Evolutionary conservation across 2,329 filamentous ascomycete genomes (phyloP).

Genomic region (Trichophyton simii): DNA sequence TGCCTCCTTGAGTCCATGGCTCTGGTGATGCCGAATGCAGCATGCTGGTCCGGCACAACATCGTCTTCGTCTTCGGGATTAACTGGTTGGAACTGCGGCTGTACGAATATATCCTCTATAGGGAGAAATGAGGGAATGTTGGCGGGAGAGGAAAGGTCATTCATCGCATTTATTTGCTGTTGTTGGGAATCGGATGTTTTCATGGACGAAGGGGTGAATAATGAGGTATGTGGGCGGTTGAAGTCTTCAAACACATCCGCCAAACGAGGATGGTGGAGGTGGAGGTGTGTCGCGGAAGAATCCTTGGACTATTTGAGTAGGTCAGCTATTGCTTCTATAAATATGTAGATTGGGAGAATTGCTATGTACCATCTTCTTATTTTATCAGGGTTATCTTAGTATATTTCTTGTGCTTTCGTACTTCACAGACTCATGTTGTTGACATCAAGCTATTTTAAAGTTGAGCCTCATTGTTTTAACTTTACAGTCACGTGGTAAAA

Average conservation of each 20-base stretch:
- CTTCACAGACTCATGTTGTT: not conserved
- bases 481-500: too few relatives aligned
- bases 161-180: conserved; percentile 1
- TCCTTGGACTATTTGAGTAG: conserved; percentile 33
- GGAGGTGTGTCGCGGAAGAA: conserved; percentile 37
- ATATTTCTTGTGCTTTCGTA: not conserved
- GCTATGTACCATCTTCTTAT: not conserved
- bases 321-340: not conserved
- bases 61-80: conserved; percentile 58
- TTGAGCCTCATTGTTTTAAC: too few relatives aligned
- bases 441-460: not conserved
- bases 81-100: conserved; percentile 47
- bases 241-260: conserved; percentile 41
- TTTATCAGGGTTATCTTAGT: not conserved
- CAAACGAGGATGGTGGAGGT: conserved; percentile 37
- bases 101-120: conserved; percentile 50
- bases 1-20: conserved; percentile 45
- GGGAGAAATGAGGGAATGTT: conserved; percentile 33
- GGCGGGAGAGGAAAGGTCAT: conserved; percentile 5
- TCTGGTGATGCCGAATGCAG: conserved; percentile 52
- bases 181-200: not conserved
- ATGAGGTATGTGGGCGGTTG: conserved; percentile 32
- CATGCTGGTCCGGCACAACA: conserved; percentile 54
- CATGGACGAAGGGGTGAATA: conserved; percentile 14
- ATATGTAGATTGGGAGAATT: not conserved